Evolutionary conservation across 345 rosid genomes (phyloP), one percentile per base, ranked within the genome.

Genomic region (Rubroshorea leprosula): DNA sequence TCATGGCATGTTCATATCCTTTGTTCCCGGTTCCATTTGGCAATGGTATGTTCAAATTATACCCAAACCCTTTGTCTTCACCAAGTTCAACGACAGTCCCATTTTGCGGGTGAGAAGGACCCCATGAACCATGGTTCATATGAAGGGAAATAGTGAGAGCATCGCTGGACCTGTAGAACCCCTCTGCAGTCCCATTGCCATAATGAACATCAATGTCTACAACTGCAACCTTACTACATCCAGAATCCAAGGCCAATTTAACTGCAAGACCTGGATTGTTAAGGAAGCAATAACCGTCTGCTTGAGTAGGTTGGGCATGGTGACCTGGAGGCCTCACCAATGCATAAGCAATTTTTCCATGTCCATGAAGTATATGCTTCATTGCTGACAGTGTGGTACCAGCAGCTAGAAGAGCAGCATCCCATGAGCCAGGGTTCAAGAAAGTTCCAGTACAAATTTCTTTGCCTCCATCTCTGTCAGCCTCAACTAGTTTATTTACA

Each of bases 41-140:
- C 38, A 92, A 76, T 45, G 96, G 96, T 38, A 88, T 71, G 62
- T 92, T 92, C 61, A 92, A 54, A 68, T 89, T 89, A 66, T 80
- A 92, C 27, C 96, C 98, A 5, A 73, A 74, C 7, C 98, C 98
- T 51, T 78, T 75, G 2, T 69, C 89, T 64, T 83, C 82, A 61
- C 98, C 96, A 23, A 86, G 73, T 72, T 92, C 96, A 77, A 84
- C 81, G 18, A 81, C 45, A 1, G 82, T 58, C 49, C 98, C 98
- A 18, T 59, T 75, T 55, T 89, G 96, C 0, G 89, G 95, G 61
- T 92, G 96, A 64, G 98, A 86, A 23, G 87, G 85, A n/a, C 98
- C 95, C 95, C 98, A 92, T 0, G 96, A 83, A 22, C 98, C 93
- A 47, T 92, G 96, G 66, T 88, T 84, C 98, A 92, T 92, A 62